Evolutionary conservation across 768 basidiomycete genomes (phyloP), one percentile per base, ranked within the genome.

Genomic region (Symmetrospora coprosmae): DNA sequence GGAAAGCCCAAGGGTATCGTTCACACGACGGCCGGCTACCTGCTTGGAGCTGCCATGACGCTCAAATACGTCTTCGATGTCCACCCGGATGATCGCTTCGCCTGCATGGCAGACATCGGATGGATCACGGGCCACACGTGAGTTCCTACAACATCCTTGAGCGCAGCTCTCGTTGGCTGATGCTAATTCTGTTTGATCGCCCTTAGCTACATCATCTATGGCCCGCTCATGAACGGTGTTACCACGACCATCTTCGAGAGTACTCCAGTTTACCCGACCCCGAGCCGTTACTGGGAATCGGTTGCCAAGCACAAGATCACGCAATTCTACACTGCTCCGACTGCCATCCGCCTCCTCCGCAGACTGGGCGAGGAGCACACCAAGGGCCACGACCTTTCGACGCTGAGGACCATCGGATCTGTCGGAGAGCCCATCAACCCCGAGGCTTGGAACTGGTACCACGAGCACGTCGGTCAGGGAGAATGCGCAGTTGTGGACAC

Each of bases 361-460:
- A 77, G 84, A 35, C 80, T 92, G 35, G 92, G 92, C 47, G 79
- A 82, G 59, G 82, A 89, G 45, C 87, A 91, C 71, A 87, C 88
- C 58, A 78, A 86, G 70, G 76, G 79, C 9, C 78, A 88, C 73
- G 88, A 94, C 71, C 78, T 99, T 47, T 81, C 78, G 68, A 79
- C 79, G 16, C 73, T 99, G 60, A 82, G 94, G 60, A 84, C 94
- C 6, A 76, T 99, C 37, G 92, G 94, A 23, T 83, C 79, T 61
- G 94, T 97, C 43, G 94, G 92, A 56, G 94, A 99, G 75, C 94
- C 94, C 0, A 97, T 99, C 77, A 96, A 96, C 74, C 90, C 91
- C 27, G 92, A 96, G 72, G 92, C 92, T 11, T 96, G 94, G 92
- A 81, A 91, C 68, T 97, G 92, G 92, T 94, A 91, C 75, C 89